Base-by-base conservation (phyloP, 2,329 filamentous ascomycete species). In the Hymenoscyphus fructigenus region DNA sequence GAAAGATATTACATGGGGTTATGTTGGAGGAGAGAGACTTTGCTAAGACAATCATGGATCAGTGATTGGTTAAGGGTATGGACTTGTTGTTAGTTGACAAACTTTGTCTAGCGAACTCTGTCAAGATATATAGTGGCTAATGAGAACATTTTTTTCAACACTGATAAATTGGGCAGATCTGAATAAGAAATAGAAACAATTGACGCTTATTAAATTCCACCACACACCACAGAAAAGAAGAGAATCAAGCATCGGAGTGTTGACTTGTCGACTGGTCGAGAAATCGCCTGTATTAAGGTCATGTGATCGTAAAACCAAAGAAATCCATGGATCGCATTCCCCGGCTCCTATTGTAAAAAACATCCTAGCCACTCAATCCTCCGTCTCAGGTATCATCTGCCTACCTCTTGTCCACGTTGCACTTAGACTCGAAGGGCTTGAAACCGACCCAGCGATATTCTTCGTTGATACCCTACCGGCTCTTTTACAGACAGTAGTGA, bases 1-100 rank as follows among this genome's bases (percentile, higher is more conserved):
- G 82, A 3, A 72, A 74, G 38, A 67, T 81, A 15, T 34, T 81
- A 58, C 67, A 73, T 57, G 80, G 79, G 1, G 68, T 63, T 41
- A 64, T 75, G 15, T 69, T 80, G 10, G 32, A n/a, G 7, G 3
- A 32, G 17, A 32, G 26, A 28, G 64, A 66, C 34, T 67, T 66
- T 38, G 58, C 41, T 6, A 20, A 47, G 41, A 20, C 17, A 47
- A 20, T 20, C 15, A 20, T 47, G 1, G 41, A 47, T 47, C 41
- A 47, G 41, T 47, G 41, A 47, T 47, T 47, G 41, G 41, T 20
- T 47, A 3, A 10, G 41, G 9, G 41, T 47, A 47, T 6, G 1
- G 41, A 47, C 15, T 47, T 17, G 17, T 47, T 47, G 41, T 47
- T 47, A 6, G 41, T 47, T 20, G 7, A 47, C 20, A 47, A 47